Base-by-base conservation (phyloP, 1,284 basidiomycete species). In the Tylopilus sp. region DNA sequence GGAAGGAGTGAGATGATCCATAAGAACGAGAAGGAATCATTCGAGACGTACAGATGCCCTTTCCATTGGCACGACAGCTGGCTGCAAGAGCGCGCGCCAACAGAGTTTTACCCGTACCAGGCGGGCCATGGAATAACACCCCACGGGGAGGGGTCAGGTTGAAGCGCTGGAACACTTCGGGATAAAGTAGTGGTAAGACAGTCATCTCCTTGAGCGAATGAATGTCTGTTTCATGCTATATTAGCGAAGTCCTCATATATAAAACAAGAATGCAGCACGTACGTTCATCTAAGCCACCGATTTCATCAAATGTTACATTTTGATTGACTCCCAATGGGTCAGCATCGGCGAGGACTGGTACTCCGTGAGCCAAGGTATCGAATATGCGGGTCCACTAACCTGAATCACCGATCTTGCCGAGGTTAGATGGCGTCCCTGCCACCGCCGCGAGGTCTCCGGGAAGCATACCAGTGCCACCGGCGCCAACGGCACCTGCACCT, bases 151-250 rank as follows among this genome's bases (percentile, higher is more conserved):
- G 97, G 0, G 93, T 97, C 31, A 99, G 84, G 48, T 85, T 87
- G 71, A 99, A 97, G 49, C 86, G 84, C 59, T 97, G 94, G 67
- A 98, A 99, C 10, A 99, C 86, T 69, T 99, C 97, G 0, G 97
- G 97, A 64, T 99, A 99, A 7, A 98, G 75, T 0, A 99, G 74
- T 0, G 97, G 97, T 0, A 99, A 78, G 18, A 96, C 79, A 0
- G 97, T 97, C 97, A 99, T 99, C 67, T 99, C 97, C 72, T 98
- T 99, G 55, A 99, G 74, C 30, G 94, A 91, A 64, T 97, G 94
- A 55, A 99, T 97, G 64, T 99, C 89, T 92, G 6, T 53, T 18
- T 45, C 28, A 26, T 19, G 28, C 26, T n/a, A 46, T 30, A 21
- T 46, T 30, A 57, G 51, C 4, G 29, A 47, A 33, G 15, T 43